Base-by-base conservation (phyloP, 2,329 filamentous ascomycete genomes). In the Hansfordia pulvinata region DNA sequence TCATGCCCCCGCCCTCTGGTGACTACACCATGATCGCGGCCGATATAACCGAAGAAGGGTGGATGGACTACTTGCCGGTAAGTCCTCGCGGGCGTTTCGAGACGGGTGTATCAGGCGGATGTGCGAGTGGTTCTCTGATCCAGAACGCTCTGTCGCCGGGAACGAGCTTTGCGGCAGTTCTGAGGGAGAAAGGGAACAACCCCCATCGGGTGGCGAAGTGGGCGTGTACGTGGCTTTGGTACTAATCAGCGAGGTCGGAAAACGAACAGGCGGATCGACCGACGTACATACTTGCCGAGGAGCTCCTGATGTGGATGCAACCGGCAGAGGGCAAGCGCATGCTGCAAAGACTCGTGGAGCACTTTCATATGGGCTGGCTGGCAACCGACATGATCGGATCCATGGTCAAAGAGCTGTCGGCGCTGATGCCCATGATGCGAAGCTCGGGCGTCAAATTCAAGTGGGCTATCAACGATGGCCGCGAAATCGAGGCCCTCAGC, bases 21-120 rank as follows among this genome's bases (percentile, higher is more conserved):
- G 33, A 38, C 7, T 49, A 49, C 26, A 19, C 16, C 2, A 28
- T 44, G 26, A 28, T 42, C 2, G 31, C 14, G 25, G 32, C 28
- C 14, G 40, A 31, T 30, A 17, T 24, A 10, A 24, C 23, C 4
- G n/a, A 24, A n/a, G 17, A 14, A 4, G 16, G 14, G 12, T 24
- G 23, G 23, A 14, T 24, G 4, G 23, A 24, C 14, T 16, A 14
- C 10, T 17, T 24, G 17, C 23, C 23, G 8, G 23, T 24, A 4
- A 17, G 23, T 10, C 14, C 6, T 12, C 10, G 10, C 13, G 6
- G n/a, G n/a, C n/a, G n/a, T n/a, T n/a, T n/a, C n/a, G n/a, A n/a
- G n/a, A n/a, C n/a, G n/a, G n/a, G n/a, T n/a, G n/a, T n/a, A n/a
- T n/a, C n/a, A n/a, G n/a, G n/a, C n/a, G n/a, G n/a, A n/a, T n/a